Conservation (phyloP, 2,329 filamentous ascomycete genomes). For the Pezicula rhizophila region DNA sequence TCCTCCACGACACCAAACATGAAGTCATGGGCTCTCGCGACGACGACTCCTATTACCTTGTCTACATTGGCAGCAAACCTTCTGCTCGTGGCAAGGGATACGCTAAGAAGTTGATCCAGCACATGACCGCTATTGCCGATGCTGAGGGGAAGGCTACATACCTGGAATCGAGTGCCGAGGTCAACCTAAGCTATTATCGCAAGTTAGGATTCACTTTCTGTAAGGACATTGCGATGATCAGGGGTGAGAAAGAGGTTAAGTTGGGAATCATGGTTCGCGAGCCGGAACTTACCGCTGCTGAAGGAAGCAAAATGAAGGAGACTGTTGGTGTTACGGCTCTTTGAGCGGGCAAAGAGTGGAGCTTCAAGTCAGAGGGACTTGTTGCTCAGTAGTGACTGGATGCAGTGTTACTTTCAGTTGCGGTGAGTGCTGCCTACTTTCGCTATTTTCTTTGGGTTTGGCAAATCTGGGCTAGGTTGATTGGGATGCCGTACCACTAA, state of each 20-base stretch:
- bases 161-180: slow-evolving; percentile 67
- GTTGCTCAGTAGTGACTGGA: too few relatives aligned
- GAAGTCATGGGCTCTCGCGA: slow-evolving; percentile 63
- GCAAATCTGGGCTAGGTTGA: too few relatives aligned
- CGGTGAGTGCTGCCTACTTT: too few relatives aligned
- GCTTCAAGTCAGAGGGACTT: neutral
- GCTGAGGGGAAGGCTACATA: slow-evolving; percentile 63
- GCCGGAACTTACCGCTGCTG: slow-evolving; percentile 38
- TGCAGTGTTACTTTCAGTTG: too few relatives aligned
- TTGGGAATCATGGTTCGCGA: slow-evolving; percentile 81
- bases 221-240: slow-evolving; percentile 56
- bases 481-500: too few relatives aligned
- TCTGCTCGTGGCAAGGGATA: slow-evolving; percentile 66
- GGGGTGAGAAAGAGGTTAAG: slow-evolving; percentile 51
- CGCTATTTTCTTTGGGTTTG: too few relatives aligned
- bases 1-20: slow-evolving; percentile 67
- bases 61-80: slow-evolving; percentile 74
- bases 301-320: slow-evolving; percentile 38
- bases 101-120: slow-evolving; percentile 62
- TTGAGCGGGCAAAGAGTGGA: slow-evolving; percentile 2
- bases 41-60: slow-evolving; percentile 69
- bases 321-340: slow-evolving; percentile 8
- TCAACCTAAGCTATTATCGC: slow-evolving; percentile 66
- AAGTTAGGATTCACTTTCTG: slow-evolving; percentile 67
- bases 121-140: slow-evolving; percentile 66